Evolutionary conservation across 208 protist species (phyloP).

Genomic region (Leptomonas pyrrhocoris): DNA sequence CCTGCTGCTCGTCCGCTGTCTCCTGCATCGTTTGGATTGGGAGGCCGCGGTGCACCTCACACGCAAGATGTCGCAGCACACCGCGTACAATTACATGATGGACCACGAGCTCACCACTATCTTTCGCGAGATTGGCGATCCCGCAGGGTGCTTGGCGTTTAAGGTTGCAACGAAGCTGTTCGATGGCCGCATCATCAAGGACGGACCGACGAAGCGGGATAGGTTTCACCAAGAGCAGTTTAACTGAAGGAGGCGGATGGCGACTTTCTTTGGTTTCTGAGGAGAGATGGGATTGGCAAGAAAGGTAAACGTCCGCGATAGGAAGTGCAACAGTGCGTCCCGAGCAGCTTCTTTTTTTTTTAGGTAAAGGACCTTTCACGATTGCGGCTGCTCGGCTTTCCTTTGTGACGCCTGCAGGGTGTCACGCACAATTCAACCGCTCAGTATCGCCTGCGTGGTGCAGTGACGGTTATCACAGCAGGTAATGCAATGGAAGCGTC

Average conservation of each 20-base stretch:
- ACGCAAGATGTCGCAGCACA: constrained; percentile 66
- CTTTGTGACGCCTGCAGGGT: too few relatives aligned
- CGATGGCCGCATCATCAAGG: constrained; percentile 82
- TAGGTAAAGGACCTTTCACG: too few relatives aligned
- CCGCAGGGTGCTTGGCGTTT: constrained; percentile 80
- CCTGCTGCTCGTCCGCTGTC: constrained; percentile 72
- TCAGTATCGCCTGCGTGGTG: too few relatives aligned
- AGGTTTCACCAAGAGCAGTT: constrained; percentile 50
- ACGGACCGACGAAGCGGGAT: constrained; percentile 72
- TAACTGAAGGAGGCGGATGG: not conserved
- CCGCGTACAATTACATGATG: constrained; percentile 85
- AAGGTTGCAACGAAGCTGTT: constrained; percentile 90
- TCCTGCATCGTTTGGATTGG: constrained; percentile 88
- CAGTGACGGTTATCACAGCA: too few relatives aligned
- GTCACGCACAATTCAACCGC: too few relatives aligned
- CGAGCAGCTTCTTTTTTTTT: too few relatives aligned
- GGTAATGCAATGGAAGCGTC: too few relatives aligned
- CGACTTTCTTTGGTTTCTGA: too few relatives aligned
- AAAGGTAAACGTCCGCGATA: too few relatives aligned
- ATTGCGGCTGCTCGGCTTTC: too few relatives aligned
- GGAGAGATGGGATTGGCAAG: too few relatives aligned
- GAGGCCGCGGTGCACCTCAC: constrained; percentile 84
- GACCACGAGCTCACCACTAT: constrained; percentile 82
- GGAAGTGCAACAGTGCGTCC: too few relatives aligned
- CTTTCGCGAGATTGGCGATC: constrained; percentile 87